phyloP scores from a whole-genome alignment of 306 rosid genomes.

The Clitoria ternatea region DNA sequence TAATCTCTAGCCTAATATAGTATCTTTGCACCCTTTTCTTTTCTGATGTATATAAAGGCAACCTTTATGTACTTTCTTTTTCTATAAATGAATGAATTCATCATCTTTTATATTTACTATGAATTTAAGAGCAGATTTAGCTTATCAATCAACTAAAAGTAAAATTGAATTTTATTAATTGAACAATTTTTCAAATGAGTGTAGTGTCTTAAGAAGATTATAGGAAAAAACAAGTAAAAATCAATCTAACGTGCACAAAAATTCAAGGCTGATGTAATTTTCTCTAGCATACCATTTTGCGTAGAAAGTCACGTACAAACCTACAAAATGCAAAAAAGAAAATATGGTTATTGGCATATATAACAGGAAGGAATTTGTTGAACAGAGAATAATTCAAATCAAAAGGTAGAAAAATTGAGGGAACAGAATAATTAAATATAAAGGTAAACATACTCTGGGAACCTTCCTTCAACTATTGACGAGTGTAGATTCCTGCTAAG shows the following conservation, averaged over 20 bases:
- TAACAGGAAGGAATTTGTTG: slow-evolving; percentile 12
- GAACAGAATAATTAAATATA: background rate
- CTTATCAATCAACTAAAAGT: background rate
- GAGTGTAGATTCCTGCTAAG: slow-evolving; percentile 83
- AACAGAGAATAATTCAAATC: background rate
- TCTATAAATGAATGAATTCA: too few relatives aligned
- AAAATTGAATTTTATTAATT: background rate
- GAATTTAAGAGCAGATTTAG: background rate
- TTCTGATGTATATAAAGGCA: too few relatives aligned
- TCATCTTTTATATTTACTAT: too few relatives aligned
- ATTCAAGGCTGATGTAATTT: slow-evolving; percentile 1
- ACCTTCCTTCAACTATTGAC: slow-evolving; percentile 72
- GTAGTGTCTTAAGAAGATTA: background rate
- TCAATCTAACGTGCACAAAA: slow-evolving; percentile 11
- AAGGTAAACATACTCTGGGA: slow-evolving; percentile 72
- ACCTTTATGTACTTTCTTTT: too few relatives aligned
- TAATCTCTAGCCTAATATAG: too few relatives aligned
- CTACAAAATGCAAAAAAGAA: slow-evolving; percentile 38
- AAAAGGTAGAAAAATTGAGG: background rate
- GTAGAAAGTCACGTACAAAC: slow-evolving; percentile 82
- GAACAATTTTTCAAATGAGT: background rate
- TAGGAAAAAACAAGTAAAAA: background rate
- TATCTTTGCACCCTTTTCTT: too few relatives aligned
- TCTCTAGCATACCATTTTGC: slow-evolving; percentile 56
- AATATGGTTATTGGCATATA: slow-evolving; percentile 13